These are phyloP conservation scores for Aristolochia californica DNA, from an alignment of 164 flowering plant species.

Conservation along the genomic window DNA sequence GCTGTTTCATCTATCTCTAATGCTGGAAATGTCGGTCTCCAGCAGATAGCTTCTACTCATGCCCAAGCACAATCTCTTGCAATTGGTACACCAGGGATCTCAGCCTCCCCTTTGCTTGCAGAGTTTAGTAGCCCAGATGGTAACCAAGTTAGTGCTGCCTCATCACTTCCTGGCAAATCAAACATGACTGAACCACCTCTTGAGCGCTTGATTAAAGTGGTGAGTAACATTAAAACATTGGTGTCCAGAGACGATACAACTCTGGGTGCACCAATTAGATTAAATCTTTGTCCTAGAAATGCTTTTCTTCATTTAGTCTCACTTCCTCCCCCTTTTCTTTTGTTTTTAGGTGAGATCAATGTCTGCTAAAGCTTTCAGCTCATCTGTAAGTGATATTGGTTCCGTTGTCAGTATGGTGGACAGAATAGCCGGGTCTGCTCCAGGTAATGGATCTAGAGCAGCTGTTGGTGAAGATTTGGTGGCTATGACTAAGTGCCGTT, in stretches of 20 bases:
- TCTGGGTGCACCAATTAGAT: no score
- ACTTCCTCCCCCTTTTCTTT: no score
- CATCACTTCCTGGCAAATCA: conserved; percentile 35
- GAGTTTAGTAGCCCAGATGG: conserved; percentile 58
- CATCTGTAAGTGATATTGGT: conserved; percentile 68
- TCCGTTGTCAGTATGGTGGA: conserved; percentile 81
- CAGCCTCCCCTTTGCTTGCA: conserved; percentile 90
- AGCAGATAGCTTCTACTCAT: conserved; percentile 29
- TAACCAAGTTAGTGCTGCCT: conserved; percentile 35
- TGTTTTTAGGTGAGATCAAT: conserved; percentile 58
- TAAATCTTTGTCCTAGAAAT: no score
- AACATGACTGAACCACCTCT: conserved; percentile 57
- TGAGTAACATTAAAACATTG: conserved; percentile 17
- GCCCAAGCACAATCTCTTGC: conserved; percentile 52
- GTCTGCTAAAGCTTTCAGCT: conserved; percentile 50
- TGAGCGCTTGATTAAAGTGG: conserved; percentile 74
- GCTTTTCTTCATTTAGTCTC: no score
- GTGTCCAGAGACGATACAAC: no score
- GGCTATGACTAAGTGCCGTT: conserved; percentile 81
- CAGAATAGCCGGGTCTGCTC: conserved; percentile 86
- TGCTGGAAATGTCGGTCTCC: conserved; percentile 50
- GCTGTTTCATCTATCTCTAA: conserved; percentile 48
- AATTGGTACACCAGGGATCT: conserved; percentile 87
- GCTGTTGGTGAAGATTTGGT: conserved; percentile 96
- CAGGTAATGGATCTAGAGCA: conserved; percentile 94